Evolutionary conservation across 192 early-diverging fungal species (phyloP).

Genomic region (Coemansia sp.): DNA sequence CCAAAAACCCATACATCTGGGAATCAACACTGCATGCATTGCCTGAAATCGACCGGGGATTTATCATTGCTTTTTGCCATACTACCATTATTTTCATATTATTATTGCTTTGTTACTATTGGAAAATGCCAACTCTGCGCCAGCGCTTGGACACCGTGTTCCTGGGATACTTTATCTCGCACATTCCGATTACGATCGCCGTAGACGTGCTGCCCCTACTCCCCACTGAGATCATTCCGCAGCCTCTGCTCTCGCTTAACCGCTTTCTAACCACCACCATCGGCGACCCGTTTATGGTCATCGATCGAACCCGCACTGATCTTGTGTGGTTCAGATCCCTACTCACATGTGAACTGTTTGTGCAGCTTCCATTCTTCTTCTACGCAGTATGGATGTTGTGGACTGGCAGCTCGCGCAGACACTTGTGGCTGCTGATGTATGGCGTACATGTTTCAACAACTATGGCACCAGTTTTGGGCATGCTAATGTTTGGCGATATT

Average conservation of each 20-base stretch:
- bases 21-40: background rate
- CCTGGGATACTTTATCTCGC: slow-evolving; percentile 64
- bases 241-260: slow-evolving; percentile 33
- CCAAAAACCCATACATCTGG: background rate
- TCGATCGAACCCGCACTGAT: slow-evolving; percentile 22
- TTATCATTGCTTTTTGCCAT: background rate
- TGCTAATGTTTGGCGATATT: slow-evolving; percentile 53
- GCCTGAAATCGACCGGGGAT: too few relatives aligned
- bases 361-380: slow-evolving; percentile 73
- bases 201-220: slow-evolving; percentile 61
- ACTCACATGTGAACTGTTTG: slow-evolving; percentile 56
- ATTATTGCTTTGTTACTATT: background rate
- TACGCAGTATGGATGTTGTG: slow-evolving; percentile 59
- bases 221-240: slow-evolving; percentile 33
- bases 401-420: slow-evolving; percentile 27
- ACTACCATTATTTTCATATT: background rate
- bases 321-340: slow-evolving; percentile 66
- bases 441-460: slow-evolving; percentile 73
- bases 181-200: slow-evolving; percentile 67
- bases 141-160: slow-evolving; percentile 58
- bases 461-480: slow-evolving; percentile 57
- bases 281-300: slow-evolving; percentile 64
- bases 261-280: slow-evolving; percentile 52
- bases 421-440: slow-evolving; percentile 60
- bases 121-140: slow-evolving; percentile 5